phyloP scores from a whole-genome alignment of 2,329 filamentous ascomycete species.

The Cladosporium sp. region DNA sequence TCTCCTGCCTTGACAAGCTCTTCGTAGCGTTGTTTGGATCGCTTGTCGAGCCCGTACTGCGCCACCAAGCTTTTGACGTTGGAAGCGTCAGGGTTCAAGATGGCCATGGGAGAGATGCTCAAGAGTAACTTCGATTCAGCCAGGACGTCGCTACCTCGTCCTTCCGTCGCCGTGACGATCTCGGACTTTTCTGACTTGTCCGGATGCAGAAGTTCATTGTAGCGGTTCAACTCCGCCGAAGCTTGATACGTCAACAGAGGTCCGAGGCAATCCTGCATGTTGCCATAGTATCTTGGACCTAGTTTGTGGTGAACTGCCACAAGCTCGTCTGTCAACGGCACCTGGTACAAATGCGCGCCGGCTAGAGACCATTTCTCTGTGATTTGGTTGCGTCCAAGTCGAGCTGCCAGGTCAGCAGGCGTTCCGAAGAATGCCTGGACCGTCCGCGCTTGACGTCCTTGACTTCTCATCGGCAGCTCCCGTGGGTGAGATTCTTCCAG shows the following conservation, averaged over 20 bases:
- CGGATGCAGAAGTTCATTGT: slow-evolving; percentile 85
- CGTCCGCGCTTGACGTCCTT: slow-evolving; percentile 46
- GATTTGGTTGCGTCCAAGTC: slow-evolving; percentile 68
- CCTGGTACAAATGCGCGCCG: slow-evolving; percentile 83
- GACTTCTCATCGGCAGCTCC: slow-evolving; percentile 7
- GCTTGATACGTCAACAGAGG: slow-evolving; percentile 96
- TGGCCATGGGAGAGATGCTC: slow-evolving; percentile 74
- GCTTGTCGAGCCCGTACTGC: slow-evolving; percentile 47
- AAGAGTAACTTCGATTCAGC: slow-evolving; percentile 78
- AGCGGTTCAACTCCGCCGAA: slow-evolving; percentile 82
- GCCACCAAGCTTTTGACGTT: slow-evolving; percentile 1
- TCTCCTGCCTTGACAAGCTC: slow-evolving; percentile 56
- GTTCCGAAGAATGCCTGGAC: slow-evolving; percentile 94
- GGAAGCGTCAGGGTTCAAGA: slow-evolving; percentile 66
- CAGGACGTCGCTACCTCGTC: slow-evolving; percentile 76
- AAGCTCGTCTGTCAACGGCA: slow-evolving; percentile 84
- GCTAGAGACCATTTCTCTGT: slow-evolving; percentile 84
- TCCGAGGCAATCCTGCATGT: slow-evolving; percentile 93
- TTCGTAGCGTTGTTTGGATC: slow-evolving; percentile 44
- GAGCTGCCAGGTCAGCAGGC: slow-evolving; percentile 77
- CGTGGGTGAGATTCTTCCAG: slow-evolving; percentile 12
- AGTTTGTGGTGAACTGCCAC: slow-evolving; percentile 87
- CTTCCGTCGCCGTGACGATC: slow-evolving; percentile 81
- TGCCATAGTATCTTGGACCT: slow-evolving; percentile 86
- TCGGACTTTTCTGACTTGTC: slow-evolving; percentile 90